A percentile compares a stretch with the other conserved stretches of the same genome.
Conservation (phyloP, 2,329 filamentous ascomycete genomes). For the Fusarium napiforme region DNA sequence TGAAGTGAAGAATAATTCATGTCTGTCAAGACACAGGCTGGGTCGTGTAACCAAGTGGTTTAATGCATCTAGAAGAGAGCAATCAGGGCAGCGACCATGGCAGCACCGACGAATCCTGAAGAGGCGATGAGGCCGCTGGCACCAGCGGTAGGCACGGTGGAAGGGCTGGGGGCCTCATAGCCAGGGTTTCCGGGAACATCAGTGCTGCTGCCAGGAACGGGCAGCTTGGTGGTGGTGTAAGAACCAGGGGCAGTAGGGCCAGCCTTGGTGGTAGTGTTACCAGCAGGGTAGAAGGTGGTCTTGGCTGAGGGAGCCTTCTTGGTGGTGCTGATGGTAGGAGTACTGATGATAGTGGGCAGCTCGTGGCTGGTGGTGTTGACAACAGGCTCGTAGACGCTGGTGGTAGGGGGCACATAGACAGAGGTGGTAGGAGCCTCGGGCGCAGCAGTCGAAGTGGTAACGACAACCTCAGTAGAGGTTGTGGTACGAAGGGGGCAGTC, state of each 20-base stretch:
- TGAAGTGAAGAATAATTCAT: slow-evolving; percentile 24
- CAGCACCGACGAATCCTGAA: slow-evolving; percentile 54
- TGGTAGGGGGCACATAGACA: slow-evolving; percentile 38
- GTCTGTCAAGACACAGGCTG: neutral
- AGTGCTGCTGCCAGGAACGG: slow-evolving; percentile 35
- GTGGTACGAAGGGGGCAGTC: slow-evolving; percentile 35
- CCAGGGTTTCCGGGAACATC: slow-evolving; percentile 17
- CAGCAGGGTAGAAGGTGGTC: slow-evolving; percentile 42
- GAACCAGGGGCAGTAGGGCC: slow-evolving; percentile 41
- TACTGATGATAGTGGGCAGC: slow-evolving; percentile 40
- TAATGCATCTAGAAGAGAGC: slow-evolving; percentile 48
- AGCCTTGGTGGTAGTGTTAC: slow-evolving; percentile 41
- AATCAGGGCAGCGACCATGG: slow-evolving; percentile 54
- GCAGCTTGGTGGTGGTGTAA: slow-evolving; percentile 32
- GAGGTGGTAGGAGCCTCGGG: slow-evolving; percentile 30
- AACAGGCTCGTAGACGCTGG: slow-evolving; percentile 37
- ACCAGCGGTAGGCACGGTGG: slow-evolving; percentile 43
- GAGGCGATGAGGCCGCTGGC: slow-evolving; percentile 53
- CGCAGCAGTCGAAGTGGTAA: slow-evolving; percentile 41
- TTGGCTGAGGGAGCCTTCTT: slow-evolving; percentile 37
- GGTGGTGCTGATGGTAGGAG: slow-evolving; percentile 39
- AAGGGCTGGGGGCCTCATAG: slow-evolving; percentile 24
- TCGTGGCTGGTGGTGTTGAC: slow-evolving; percentile 43
- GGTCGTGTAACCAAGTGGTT: slow-evolving; percentile 5
- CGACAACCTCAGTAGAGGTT: slow-evolving; percentile 38